These are phyloP conservation scores for Astrothelium subdiscretum DNA, from an alignment of 495 filamentous ascomycete genomes.

Conservation along the genomic window DNA sequence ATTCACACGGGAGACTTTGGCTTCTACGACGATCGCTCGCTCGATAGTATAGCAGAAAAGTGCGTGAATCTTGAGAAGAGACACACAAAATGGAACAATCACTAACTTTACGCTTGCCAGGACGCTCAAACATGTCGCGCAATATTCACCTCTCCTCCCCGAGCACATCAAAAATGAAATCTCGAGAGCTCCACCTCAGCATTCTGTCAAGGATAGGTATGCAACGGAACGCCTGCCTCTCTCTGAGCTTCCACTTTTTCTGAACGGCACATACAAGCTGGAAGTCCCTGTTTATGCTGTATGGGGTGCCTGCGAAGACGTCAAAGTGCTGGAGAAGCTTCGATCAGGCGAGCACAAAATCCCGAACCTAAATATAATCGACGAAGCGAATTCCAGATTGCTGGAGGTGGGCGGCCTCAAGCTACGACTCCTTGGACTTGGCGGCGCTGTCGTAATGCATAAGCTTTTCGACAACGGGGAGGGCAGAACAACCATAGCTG, in stretches of 20 bases:
- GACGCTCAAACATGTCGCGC: conserved; percentile 94
- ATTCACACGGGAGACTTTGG: conserved; percentile 99
- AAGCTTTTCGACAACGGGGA: conserved; percentile 99
- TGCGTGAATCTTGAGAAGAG: conserved; percentile 38
- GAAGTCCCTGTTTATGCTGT: conserved; percentile 97
- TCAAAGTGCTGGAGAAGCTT: conserved; percentile 95
- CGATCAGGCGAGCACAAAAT: conserved; percentile 97
- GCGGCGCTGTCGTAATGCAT: conserved; percentile 98
- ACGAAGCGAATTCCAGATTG: conserved; percentile 90
- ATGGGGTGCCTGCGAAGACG: conserved; percentile 98
- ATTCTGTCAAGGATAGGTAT: conserved; percentile 72
- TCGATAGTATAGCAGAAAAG: conserved; percentile 99
- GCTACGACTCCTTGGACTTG: conserved; percentile 84
- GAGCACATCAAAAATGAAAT: conserved; percentile 83
- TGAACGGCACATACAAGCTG: conserved; percentile 75
- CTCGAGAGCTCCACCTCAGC: conserved; percentile 47
- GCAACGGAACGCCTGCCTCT: conserved; percentile 72
- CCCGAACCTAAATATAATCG: conserved; percentile 92
- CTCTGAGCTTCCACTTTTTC: conserved; percentile 86
- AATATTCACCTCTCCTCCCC: conserved; percentile 90
- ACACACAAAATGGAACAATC: conserved; percentile 3
- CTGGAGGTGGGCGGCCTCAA: conserved; percentile 93
- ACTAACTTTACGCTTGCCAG: conserved; percentile 35
- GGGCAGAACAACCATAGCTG: conserved; percentile 93
- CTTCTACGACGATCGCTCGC: conserved; percentile 92